phyloP scores from a whole-genome alignment of 116 monocot species.

The Iris pallida region DNA sequence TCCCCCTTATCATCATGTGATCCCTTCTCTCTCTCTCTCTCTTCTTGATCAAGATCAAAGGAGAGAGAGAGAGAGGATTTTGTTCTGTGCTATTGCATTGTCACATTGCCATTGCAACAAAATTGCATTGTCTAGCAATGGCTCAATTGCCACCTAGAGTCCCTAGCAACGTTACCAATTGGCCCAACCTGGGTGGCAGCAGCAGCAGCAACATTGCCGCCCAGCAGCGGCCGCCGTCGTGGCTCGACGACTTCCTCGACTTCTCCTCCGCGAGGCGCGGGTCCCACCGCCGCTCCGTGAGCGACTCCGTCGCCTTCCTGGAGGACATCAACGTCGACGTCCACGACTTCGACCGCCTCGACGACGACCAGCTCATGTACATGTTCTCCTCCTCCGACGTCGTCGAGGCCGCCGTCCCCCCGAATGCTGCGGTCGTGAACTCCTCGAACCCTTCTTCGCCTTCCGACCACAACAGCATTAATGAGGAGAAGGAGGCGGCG shows the following conservation, averaged over 20 bases:
- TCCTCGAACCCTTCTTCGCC: slow-evolving; percentile 15
- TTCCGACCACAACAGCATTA: slow-evolving; percentile 31
- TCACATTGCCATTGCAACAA: neutral
- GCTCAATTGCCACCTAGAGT: slow-evolving; percentile 74
- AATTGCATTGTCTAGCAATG: slow-evolving; percentile 25
- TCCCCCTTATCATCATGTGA: slow-evolving; percentile 3
- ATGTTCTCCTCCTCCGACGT: slow-evolving; percentile 9
- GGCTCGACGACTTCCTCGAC: slow-evolving; percentile 77
- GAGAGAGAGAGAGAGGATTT: slow-evolving; percentile 2
- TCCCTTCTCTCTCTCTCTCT: neutral
- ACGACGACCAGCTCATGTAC: slow-evolving; percentile 13
- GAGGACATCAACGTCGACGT: neutral
- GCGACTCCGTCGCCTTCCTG: slow-evolving; percentile 25
- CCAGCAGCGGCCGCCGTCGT: slow-evolving; percentile 16
- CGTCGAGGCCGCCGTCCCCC: slow-evolving; percentile 17
- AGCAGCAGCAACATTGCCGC: neutral
- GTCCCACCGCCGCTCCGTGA: slow-evolving; percentile 27
- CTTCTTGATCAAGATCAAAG: neutral
- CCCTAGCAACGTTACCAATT: slow-evolving; percentile 27
- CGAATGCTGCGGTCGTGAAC: neutral
- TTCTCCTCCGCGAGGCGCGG: slow-evolving; percentile 46
- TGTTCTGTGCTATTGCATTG: neutral
- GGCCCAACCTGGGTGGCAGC: slow-evolving; percentile 20
- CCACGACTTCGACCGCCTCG: slow-evolving; percentile 11
- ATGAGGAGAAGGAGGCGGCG: slow-evolving; percentile 23